A percentile compares a stretch with the other conserved stretches of the same genome.
These are phyloP conservation scores for Phytophthora foliorum DNA, from an alignment of 352 stramenopile genomes.

Conservation along the genomic window DNA sequence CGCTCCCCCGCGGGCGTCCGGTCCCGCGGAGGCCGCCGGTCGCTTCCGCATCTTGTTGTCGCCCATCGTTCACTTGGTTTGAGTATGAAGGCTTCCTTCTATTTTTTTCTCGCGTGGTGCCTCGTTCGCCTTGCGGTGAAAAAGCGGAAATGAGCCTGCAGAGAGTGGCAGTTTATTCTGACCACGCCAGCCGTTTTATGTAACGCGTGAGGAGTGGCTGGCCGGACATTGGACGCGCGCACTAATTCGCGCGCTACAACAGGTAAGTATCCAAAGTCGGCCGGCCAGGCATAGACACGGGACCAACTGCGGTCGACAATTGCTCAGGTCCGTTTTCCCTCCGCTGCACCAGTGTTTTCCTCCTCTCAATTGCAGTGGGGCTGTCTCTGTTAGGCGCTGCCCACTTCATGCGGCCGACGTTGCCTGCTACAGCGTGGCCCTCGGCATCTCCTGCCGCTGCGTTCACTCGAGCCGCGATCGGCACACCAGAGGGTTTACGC, in stretches of 20 bases:
- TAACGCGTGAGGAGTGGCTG: not conserved
- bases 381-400: not conserved
- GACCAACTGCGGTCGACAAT: slow-evolving; percentile 24
- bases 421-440: no score
- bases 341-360: not conserved
- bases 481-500: slow-evolving; percentile 3
- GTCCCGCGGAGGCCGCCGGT: slow-evolving; percentile 14
- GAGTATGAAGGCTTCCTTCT: slow-evolving; percentile 36
- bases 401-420: no score
- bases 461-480: slow-evolving; percentile 2
- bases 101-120: slow-evolving; percentile 27
- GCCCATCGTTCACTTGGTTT: slow-evolving; percentile 37
- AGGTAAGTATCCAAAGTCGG: slow-evolving; percentile 27
- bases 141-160: slow-evolving; percentile 46
- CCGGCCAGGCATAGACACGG: slow-evolving; percentile 13
- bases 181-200: slow-evolving; percentile 22
- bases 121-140: slow-evolving; percentile 6
- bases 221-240: not conserved
- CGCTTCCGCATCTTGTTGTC: slow-evolving; percentile 51
- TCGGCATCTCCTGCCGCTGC: no score
- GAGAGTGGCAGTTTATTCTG: slow-evolving; percentile 22
- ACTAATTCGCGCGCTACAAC: slow-evolving; percentile 24
- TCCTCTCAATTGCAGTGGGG: no score
- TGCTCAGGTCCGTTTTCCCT: no score
- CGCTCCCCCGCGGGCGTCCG: slow-evolving; percentile 14